Conservation (phyloP, 495 filamentous ascomycete species). For the Penicillium waksmanii region DNA sequence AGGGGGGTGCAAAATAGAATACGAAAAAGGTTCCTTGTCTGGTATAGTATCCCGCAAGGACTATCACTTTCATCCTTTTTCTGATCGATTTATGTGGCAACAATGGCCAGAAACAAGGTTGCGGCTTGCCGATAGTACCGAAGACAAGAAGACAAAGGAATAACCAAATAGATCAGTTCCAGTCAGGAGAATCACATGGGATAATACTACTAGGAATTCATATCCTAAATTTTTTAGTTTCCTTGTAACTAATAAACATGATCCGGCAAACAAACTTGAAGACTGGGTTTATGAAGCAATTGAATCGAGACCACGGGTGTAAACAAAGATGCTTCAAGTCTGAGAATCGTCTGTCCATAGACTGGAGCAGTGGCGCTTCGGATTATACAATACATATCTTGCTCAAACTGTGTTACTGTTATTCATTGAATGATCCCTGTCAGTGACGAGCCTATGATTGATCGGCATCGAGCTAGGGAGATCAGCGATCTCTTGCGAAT, state of each 20-base stretch:
- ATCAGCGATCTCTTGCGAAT: slow-evolving; percentile 20
- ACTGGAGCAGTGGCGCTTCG: neutral
- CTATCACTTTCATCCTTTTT: slow-evolving; percentile 11
- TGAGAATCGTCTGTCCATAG: neutral
- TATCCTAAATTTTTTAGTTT: no score
- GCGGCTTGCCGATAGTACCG: neutral
- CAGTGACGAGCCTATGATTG: slow-evolving; percentile 25
- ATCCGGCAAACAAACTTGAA: no score
- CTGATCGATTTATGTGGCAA: neutral
- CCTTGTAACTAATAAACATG: no score
- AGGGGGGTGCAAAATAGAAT: slow-evolving; percentile 24
- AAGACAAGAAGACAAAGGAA: neutral
- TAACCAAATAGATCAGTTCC: neutral
- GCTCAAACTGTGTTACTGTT: neutral
- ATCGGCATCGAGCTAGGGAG: slow-evolving; percentile 23
- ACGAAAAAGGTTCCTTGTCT: neutral
- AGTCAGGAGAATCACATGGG: no score
- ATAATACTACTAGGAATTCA: no score
- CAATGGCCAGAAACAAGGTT: neutral
- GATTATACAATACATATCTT: slow-evolving; percentile 9
- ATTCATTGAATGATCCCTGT: slow-evolving; percentile 25
- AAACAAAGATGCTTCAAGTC: neutral
- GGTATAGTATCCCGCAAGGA: slow-evolving; percentile 10
- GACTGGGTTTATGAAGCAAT: no score
- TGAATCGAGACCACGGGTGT: neutral